phyloP scores from a whole-genome alignment of 2,329 filamentous ascomycete genomes.

The Colletotrichum cordylinicola region DNA sequence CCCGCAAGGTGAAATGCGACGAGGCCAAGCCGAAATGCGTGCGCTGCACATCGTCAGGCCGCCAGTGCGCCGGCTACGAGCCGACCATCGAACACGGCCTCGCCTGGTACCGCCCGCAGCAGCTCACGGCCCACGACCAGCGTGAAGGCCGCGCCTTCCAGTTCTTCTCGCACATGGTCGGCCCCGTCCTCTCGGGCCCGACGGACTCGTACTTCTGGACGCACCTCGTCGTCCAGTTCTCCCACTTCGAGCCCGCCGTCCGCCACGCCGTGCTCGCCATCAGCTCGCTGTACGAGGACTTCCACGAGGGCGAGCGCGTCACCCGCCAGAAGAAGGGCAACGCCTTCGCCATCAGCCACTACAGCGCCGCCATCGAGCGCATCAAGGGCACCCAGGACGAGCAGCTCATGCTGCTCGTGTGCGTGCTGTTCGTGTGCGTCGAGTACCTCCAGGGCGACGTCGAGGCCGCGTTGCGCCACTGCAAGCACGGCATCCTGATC shows the following conservation, averaged over 20 bases:
- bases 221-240: constrained; percentile 50
- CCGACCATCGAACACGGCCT: constrained; percentile 8
- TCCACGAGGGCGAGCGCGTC: constrained; percentile 13
- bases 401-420: constrained; percentile 45
- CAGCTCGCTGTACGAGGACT: constrained; percentile 48
- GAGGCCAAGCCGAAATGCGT: constrained; percentile 59
- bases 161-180: constrained; percentile 18
- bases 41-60: constrained; percentile 59
- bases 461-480: constrained; percentile 34
- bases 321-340: constrained; percentile 10
- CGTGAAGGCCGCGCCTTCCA: constrained; percentile 23
- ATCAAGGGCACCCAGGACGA: constrained; percentile 29
- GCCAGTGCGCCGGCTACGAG: constrained; percentile 34
- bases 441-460: constrained; percentile 57
- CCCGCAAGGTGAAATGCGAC: constrained; percentile 63
- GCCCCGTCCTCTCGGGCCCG: constrained; percentile 16
- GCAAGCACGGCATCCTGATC: constrained; percentile 10
- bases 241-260: constrained; percentile 49
- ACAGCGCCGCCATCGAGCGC: constrained; percentile 30
- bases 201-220: constrained; percentile 44
- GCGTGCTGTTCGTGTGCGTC: constrained; percentile 57
- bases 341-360: constrained; percentile 28
- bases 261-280: constrained; percentile 56
- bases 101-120: constrained; percentile 20
- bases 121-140: constrained; percentile 22